These are phyloP conservation scores for Aegilops tauschii DNA, from an alignment of 176 grass and related monocot genomes.

Conservation along the genomic window DNA sequence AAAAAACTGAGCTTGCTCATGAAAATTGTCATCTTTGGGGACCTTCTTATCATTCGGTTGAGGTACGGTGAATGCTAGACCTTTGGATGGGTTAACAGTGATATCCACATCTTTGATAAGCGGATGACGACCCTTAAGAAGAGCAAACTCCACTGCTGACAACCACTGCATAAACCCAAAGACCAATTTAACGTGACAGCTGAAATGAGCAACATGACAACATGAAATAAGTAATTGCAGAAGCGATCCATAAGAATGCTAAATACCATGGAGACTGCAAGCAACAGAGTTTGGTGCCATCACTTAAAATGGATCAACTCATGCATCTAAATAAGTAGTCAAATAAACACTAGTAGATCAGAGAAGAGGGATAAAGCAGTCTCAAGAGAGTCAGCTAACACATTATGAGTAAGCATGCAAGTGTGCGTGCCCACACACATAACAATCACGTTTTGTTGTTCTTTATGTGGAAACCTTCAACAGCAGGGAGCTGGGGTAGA, in stretches of 20 bases:
- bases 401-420: not conserved
- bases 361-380: not conserved
- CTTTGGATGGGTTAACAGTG: conserved; percentile 82
- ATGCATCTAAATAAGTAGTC: conserved; percentile 3
- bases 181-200: conserved; percentile 16
- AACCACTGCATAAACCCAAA: conserved; percentile 76
- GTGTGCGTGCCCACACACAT: not conserved
- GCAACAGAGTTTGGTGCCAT: not conserved
- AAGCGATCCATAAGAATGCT: conserved; percentile 13
- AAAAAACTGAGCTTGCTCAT: conserved; percentile 32
- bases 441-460: not conserved
- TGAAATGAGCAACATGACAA: not conserved
- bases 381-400: not conserved
- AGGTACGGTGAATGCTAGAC: conserved; percentile 60
- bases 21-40: conserved; percentile 22
- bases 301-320: not conserved
- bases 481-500: not conserved
- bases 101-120: conserved; percentile 91
- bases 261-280: not conserved
- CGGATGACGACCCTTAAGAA: conserved; percentile 95
- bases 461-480: not conserved
- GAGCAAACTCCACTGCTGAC: conserved; percentile 83
- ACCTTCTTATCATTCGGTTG: conserved; percentile 33
- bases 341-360: conserved; percentile 6
- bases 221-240: not conserved